A percentile compares a stretch with the other conserved stretches of the same genome.
Evolutionary conservation across 495 filamentous ascomycete genomes (phyloP).

Genomic region (Cenococcum geophilum): DNA sequence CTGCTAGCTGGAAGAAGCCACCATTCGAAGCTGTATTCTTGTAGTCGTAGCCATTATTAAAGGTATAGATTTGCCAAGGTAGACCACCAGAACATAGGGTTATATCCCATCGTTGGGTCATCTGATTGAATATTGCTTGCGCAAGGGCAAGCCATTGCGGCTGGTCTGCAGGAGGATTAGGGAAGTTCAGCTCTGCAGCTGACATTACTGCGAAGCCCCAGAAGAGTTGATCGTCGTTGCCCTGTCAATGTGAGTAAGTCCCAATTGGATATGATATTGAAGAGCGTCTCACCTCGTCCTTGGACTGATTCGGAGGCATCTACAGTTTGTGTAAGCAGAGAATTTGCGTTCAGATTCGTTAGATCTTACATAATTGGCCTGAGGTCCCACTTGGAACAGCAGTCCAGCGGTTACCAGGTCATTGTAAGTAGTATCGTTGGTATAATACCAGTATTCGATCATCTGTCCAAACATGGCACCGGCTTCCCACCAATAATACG

Average conservation of each 20-base stretch:
- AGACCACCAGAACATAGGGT: slow-evolving; percentile 44
- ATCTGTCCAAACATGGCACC: slow-evolving; percentile 64
- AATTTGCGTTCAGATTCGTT: background rate
- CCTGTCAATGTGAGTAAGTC: slow-evolving; percentile 27
- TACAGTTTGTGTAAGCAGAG: slow-evolving; percentile 48
- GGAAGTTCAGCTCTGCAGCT: slow-evolving; percentile 72
- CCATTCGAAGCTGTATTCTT: slow-evolving; percentile 66
- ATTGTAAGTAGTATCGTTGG: slow-evolving; percentile 67
- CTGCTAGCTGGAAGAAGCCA: slow-evolving; percentile 61
- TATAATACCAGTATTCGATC: slow-evolving; percentile 72
- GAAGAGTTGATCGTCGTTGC: slow-evolving; percentile 84
- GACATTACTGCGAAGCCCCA: slow-evolving; percentile 80
- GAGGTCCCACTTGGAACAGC: slow-evolving; percentile 60
- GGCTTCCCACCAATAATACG: slow-evolving; percentile 67
- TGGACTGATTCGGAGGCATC: slow-evolving; percentile 52
- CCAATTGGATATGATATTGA: background rate
- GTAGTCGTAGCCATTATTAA: slow-evolving; percentile 45
- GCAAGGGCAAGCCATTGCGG: slow-evolving; percentile 28
- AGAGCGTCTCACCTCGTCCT: slow-evolving; percentile 39
- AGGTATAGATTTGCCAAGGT: slow-evolving; percentile 46
- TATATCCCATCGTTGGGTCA: slow-evolving; percentile 53
- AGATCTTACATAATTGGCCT: slow-evolving; percentile 46
- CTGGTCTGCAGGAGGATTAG: slow-evolving; percentile 31
- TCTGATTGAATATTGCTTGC: slow-evolving; percentile 56
- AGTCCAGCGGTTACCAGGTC: slow-evolving; percentile 56